A percentile compares a stretch with the other conserved stretches of the same genome.
Conservation (phyloP, 495 filamentous ascomycete genomes). For the Astrothelium subdiscretum region DNA sequence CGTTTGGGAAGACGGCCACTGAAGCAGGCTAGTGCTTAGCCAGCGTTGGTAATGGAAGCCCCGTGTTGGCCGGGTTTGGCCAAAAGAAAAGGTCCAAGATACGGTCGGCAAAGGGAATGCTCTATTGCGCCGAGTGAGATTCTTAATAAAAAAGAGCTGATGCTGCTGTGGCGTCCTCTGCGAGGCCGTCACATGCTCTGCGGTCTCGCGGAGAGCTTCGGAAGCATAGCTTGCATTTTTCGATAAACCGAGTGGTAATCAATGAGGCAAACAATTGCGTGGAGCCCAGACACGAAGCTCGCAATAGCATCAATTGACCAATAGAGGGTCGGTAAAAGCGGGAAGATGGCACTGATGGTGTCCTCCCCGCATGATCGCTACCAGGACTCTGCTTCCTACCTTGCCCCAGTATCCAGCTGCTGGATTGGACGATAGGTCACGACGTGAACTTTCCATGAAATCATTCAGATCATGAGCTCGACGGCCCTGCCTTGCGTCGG, state of each 20-base stretch:
- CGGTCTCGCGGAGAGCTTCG: not conserved
- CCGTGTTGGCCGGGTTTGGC: not conserved
- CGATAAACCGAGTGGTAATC: not conserved
- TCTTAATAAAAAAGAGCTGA: not conserved
- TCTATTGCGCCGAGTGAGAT: not conserved
- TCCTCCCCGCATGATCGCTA: slow-evolving; percentile 1
- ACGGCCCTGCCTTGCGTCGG: not conserved
- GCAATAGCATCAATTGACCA: not conserved
- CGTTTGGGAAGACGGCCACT: not conserved
- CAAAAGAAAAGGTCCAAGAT: not conserved
- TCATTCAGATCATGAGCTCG: not conserved
- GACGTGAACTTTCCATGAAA: not conserved
- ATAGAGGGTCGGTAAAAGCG: not conserved
- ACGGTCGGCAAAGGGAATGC: not conserved
- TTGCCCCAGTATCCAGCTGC: not conserved
- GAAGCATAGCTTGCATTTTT: not conserved
- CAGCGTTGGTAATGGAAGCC: not conserved
- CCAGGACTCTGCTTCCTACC: not conserved
- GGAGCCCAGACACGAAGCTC: not conserved
- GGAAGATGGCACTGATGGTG: not conserved
- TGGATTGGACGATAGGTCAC: not conserved
- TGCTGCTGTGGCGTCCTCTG: not conserved
- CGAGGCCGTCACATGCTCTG: not conserved
- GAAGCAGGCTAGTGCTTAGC: not conserved
- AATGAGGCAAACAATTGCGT: slow-evolving; percentile 2